Percentiles rank a stretch among this genome's conserved stretches.
Conservation (phyloP, 805 yeast genomes). For the Candida sithepensis region DNA sequence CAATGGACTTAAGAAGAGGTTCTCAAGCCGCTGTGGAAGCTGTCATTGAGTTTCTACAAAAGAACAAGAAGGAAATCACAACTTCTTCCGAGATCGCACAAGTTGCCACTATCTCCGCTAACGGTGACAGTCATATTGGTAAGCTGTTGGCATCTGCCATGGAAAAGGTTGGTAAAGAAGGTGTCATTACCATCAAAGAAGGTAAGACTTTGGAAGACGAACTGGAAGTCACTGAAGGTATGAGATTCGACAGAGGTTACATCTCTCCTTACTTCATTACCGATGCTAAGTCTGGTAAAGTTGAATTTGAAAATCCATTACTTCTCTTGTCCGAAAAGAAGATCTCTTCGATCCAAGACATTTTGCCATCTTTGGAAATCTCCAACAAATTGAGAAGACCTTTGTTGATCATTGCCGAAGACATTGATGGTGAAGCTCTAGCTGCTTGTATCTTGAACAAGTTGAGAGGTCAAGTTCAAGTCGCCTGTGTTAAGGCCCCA, state of each 20-base stretch:
- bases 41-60: constrained; percentile 77
- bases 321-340: constrained; percentile 88
- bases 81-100: constrained; percentile 94
- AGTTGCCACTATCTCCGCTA: constrained; percentile 97
- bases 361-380: constrained; percentile 87
- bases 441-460: constrained; percentile 98
- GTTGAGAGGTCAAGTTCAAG: constrained; percentile 97
- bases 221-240: constrained; percentile 95
- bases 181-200: constrained; percentile 96
- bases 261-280: constrained; percentile 96
- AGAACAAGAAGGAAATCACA: constrained; percentile 88
- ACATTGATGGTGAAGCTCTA: constrained; percentile 95
- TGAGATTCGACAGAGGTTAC: constrained; percentile 97
- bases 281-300: constrained; percentile 87
- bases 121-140: constrained; percentile 94
- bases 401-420: constrained; percentile 89
- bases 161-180: constrained; percentile 99
- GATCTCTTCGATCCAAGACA: constrained; percentile 83
- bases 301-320: constrained; percentile 92
- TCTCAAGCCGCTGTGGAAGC: constrained; percentile 95
- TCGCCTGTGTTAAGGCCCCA: constrained; percentile 96
- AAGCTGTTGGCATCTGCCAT: constrained; percentile 87
- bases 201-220: constrained; percentile 97
- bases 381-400: constrained; percentile 94
- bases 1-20: constrained; percentile 97